These are phyloP conservation scores for Vigna mungo DNA, from an alignment of 306 rosid genomes.

Conservation along the genomic window DNA sequence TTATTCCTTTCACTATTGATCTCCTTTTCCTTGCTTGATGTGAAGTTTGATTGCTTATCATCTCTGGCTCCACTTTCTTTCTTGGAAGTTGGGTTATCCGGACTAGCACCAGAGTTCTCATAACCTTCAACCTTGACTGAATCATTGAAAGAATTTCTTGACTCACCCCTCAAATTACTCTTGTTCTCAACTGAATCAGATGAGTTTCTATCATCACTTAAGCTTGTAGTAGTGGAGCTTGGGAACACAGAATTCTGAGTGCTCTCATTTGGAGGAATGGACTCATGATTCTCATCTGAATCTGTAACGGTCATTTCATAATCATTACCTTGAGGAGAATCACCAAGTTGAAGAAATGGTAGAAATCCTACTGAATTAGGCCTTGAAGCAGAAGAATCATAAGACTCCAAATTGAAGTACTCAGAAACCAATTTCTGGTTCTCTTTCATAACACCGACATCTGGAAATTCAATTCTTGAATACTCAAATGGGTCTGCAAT, in stretches of 20 bases:
- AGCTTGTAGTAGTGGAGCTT: constrained; percentile 70
- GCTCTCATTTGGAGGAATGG: constrained; percentile 66
- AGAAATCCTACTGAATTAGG: constrained; percentile 54
- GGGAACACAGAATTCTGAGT: constrained; percentile 68
- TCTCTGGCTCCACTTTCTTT: constrained; percentile 55
- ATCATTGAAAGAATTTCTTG: constrained; percentile 45
- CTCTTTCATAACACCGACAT: constrained; percentile 63
- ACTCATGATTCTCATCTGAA: constrained; percentile 52
- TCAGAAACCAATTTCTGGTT: constrained; percentile 85
- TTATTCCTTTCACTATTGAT: constrained; percentile 42
- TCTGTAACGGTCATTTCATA: constrained; percentile 69
- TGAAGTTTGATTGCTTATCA: constrained; percentile 51
- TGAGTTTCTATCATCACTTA: constrained; percentile 74
- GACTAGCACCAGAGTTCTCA: constrained; percentile 55
- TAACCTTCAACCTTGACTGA: constrained; percentile 44
- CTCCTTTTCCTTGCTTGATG: constrained; percentile 50
- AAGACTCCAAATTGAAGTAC: constrained; percentile 65
- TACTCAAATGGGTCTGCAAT: constrained; percentile 71
- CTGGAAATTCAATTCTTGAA: constrained; percentile 90
- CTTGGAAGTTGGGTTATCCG: constrained; percentile 76
- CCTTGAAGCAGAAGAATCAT: constrained; percentile 45
- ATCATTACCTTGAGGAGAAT: constrained; percentile 60
- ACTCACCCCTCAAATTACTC: constrained; percentile 44
- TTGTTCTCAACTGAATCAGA: constrained; percentile 65
- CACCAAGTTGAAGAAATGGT: constrained; percentile 80